These are phyloP conservation scores for Petunia secreta DNA, from an alignment of 257 asterid species.

Conservation along the genomic window DNA sequence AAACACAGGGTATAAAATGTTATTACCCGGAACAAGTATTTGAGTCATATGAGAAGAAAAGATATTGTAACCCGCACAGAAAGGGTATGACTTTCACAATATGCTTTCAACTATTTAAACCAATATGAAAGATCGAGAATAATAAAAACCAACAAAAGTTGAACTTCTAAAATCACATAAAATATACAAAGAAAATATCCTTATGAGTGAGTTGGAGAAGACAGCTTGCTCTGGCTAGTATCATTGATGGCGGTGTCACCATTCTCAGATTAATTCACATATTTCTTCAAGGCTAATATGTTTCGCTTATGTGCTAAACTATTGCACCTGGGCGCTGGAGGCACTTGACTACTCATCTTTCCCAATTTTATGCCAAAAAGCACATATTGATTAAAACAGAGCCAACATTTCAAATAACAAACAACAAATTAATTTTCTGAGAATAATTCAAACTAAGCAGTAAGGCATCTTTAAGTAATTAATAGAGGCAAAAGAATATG, in stretches of 20 bases:
- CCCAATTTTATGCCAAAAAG: background rate
- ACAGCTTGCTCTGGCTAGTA: constrained; percentile 27
- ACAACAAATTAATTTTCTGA: background rate
- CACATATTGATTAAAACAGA: background rate
- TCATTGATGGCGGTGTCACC: constrained; percentile 24
- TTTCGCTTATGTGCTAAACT: constrained; percentile 29
- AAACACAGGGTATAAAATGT: too few relatives aligned
- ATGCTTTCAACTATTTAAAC: too few relatives aligned
- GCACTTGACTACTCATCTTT: constrained; percentile 30
- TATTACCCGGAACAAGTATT: too few relatives aligned
- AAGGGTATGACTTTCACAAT: background rate
- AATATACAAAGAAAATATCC: background rate
- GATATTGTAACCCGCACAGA: background rate
- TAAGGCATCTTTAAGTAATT: background rate
- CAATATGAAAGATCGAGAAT: too few relatives aligned
- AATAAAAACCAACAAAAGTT: too few relatives aligned
- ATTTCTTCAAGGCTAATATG: constrained; percentile 24
- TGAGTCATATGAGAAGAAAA: background rate
- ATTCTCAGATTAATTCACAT: constrained; percentile 27
- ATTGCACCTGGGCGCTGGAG: constrained; percentile 30
- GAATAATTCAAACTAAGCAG: background rate
- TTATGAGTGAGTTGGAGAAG: constrained; percentile 32
- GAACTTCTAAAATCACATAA: too few relatives aligned
- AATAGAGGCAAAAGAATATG: background rate
- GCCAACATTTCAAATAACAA: too few relatives aligned